A percentile compares a stretch with the other conserved stretches of the same genome.
These are phyloP conservation scores for Eruca vesicaria DNA, from an alignment of 441 rosid genomes.

Conservation along the genomic window DNA sequence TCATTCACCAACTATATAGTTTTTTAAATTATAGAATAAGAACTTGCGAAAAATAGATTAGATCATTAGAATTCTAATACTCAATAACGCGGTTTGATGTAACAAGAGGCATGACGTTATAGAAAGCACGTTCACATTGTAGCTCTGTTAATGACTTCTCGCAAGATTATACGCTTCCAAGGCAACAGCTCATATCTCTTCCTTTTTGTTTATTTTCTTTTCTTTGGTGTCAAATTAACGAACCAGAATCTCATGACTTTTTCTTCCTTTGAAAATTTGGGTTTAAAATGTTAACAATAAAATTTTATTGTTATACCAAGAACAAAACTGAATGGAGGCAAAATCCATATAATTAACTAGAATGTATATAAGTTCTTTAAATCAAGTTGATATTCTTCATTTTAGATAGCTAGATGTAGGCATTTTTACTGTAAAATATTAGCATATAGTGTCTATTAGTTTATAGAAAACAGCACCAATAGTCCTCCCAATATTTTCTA, in stretches of 20 bases:
- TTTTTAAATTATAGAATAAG: neutral
- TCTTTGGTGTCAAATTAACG: neutral
- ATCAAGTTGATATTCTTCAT: neutral
- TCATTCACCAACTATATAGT: neutral
- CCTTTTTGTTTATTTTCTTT: neutral
- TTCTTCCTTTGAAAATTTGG: conserved; percentile 3
- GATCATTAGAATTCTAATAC: conserved; percentile 3
- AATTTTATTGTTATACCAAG: neutral
- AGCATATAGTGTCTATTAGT: neutral
- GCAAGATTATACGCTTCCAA: neutral
- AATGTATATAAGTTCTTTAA: neutral
- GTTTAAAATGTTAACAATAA: neutral
- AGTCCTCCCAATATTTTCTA: neutral
- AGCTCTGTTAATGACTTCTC: neutral
- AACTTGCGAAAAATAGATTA: neutral
- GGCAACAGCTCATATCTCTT: conserved; percentile 20
- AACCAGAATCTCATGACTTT: conserved; percentile 25
- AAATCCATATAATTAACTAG: neutral
- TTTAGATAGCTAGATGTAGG: neutral
- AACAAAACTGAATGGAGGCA: neutral
- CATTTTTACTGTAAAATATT: neutral
- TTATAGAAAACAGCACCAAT: neutral
- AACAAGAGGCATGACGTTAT: conserved; percentile 17
- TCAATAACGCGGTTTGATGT: conserved; percentile 17
- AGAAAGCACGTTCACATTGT: conserved; percentile 33